phyloP scores from a whole-genome alignment of 148 eudicot species.

The Chenopodium formosanum region DNA sequence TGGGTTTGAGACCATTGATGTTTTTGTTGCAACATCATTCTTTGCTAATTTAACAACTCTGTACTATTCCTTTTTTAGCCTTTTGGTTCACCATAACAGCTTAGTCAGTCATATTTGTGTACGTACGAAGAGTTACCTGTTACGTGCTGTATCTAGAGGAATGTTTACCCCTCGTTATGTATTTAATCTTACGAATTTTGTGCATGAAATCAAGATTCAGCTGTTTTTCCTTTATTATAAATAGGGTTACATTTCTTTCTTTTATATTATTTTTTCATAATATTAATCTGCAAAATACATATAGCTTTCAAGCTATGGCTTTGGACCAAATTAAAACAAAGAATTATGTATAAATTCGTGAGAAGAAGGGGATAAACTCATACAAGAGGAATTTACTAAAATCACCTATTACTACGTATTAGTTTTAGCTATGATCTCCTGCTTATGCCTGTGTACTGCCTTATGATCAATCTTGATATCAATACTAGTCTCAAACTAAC shows the following conservation, averaged over 20 bases:
- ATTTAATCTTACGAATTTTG: not conserved
- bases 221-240: not conserved
- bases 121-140: not conserved
- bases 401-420: too few relatives aligned
- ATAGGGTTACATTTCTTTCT: not conserved
- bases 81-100: constrained; percentile 2
- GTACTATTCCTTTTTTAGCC: not conserved
- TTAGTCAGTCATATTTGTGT: not conserved
- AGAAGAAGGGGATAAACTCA: too few relatives aligned
- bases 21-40: constrained; percentile 23
- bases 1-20: constrained; percentile 11
- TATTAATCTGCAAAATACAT: too few relatives aligned
- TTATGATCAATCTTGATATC: too few relatives aligned
- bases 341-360: too few relatives aligned
- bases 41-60: constrained; percentile 27
- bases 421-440: too few relatives aligned
- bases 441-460: too few relatives aligned
- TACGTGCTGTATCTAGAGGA: not conserved
- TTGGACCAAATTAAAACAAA: too few relatives aligned
- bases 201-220: not conserved
- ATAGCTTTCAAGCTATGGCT: too few relatives aligned
- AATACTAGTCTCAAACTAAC: too few relatives aligned
- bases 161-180: not conserved
- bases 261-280: too few relatives aligned
- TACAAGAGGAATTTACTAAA: too few relatives aligned